Evolutionary conservation across 2,329 filamentous ascomycete species (phyloP).

Genomic region (Sporothrix curviconia): DNA sequence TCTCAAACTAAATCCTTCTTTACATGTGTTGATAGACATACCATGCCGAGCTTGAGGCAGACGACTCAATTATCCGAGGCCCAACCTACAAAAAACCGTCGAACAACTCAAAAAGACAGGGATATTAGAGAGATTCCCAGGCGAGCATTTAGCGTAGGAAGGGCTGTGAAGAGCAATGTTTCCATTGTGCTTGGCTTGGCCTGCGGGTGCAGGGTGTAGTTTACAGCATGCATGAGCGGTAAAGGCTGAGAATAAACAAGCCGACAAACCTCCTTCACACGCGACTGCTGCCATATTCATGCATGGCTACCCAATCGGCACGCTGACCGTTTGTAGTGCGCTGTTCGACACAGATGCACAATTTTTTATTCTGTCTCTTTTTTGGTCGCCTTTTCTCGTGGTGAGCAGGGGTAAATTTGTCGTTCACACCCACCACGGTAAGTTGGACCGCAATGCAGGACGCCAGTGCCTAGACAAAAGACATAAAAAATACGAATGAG

Average conservation of each 20-base stretch:
- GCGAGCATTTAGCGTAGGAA: neutral
- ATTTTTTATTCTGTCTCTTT: too few relatives aligned
- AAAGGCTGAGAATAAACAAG: neutral
- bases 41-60: neutral
- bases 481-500: neutral
- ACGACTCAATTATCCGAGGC: neutral
- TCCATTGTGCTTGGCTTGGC: too few relatives aligned
- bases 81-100: too few relatives aligned
- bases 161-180: neutral
- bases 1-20: too few relatives aligned
- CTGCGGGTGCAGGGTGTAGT: constrained; percentile 1
- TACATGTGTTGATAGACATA: too few relatives aligned
- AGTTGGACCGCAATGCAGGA: constrained; percentile 14
- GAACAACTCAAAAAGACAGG: neutral
- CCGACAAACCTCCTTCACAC: neutral
- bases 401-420: constrained; percentile 1
- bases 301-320: constrained; percentile 14
- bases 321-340: neutral
- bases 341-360: neutral
- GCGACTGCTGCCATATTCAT: neutral
- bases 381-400: neutral
- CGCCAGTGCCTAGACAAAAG: neutral
- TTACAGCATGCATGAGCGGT: constrained; percentile 10
- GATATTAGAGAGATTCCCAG: neutral
- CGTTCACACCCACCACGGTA: neutral